Percentiles rank a stretch among this genome's conserved stretches.
phyloP scores from a whole-genome alignment of 495 filamentous ascomycete species.

The Penicillium soppii region DNA sequence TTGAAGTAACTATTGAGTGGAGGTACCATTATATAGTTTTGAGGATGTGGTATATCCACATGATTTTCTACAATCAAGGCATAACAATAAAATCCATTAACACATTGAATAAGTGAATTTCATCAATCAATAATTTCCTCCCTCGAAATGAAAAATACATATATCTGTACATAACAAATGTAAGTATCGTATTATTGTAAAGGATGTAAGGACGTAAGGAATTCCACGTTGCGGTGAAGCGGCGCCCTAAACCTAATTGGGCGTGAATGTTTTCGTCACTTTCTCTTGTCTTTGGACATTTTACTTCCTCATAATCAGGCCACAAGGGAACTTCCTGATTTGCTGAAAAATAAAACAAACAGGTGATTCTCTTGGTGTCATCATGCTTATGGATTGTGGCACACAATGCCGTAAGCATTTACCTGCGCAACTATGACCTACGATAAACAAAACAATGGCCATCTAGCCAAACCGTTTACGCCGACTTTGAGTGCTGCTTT shows the following conservation, averaged over 20 bases:
- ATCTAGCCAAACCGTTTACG: constrained; percentile 47
- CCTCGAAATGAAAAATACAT: no score
- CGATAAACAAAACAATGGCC: constrained; percentile 54
- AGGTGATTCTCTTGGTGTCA: constrained; percentile 25
- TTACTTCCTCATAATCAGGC: constrained; percentile 10
- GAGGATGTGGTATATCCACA: no score
- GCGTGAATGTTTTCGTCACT: constrained; percentile 24
- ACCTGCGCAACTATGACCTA: constrained; percentile 46
- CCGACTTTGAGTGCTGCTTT: constrained; percentile 50
- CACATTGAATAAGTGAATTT: no score
- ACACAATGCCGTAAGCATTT: constrained; percentile 43
- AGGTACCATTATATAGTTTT: no score
- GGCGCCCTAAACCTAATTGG: constrained; percentile 27
- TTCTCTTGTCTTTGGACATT: constrained; percentile 11
- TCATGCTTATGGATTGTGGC: constrained; percentile 37
- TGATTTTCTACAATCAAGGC: no score
- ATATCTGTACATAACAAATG: no score
- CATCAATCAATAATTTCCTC: constrained; percentile 1
- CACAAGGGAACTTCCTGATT: constrained; percentile 3
- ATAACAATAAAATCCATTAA: no score
- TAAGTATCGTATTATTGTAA: no score
- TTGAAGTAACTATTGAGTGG: no score
- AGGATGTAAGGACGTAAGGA: constrained; percentile 8
- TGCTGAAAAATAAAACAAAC: neutral
- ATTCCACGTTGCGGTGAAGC: constrained; percentile 31